Evolutionary conservation across 2,329 filamentous ascomycete genomes (phyloP), one percentile per base, ranked within the genome.

Genomic region (Xenoacremonium recifei): DNA sequence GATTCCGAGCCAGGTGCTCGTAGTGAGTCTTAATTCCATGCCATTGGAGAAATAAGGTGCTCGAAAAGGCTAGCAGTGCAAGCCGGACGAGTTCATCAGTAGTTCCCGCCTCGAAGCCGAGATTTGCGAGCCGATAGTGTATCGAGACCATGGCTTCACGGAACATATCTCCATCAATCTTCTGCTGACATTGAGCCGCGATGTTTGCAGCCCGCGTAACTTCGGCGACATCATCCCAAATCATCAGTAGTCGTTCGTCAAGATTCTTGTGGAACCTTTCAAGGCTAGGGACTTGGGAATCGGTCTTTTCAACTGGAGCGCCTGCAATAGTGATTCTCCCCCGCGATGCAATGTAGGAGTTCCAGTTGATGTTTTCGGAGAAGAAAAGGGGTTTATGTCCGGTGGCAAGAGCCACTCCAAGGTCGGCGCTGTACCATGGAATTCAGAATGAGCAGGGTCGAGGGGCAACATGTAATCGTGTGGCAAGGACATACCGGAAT

Each of bases 31-130:
- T 47, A 5, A 53, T 23, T 4, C 45, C 44, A 6, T 44, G 39
- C 12, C 49, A 45, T 13, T 47, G 44, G 2, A 45, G 33, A 6
- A 54, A 31, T 3, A 55, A 32, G 11, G 47, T 48, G 30, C 55
- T 59, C 13, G 50, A 44, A 18, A 48, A 57, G 1, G 53, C 55
- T 3, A 60, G 31, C 57, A 61, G 55, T 6, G 41, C 54, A 2
- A 58, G 35, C 10, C 51, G 35, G 16, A 48, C 21, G 2, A 51
- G 16, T 30, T 50, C 50, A 3, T 44, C 15, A 3, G 40, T 13
- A 3, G 52, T 49, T 4, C 39, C 10, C 2, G 39, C 18, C 3
- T 52, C 50, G 20, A 48, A 50, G 7, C 38, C 30, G 3, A 61
- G 44, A 25, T 39, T 35, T 6, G 57, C 11, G 0, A 61, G 44